A percentile compares a stretch with the other conserved stretches of the same genome.
These are phyloP conservation scores for Apiospora arundinis DNA, from an alignment of 2,329 filamentous ascomycete genomes.

Conservation along the genomic window DNA sequence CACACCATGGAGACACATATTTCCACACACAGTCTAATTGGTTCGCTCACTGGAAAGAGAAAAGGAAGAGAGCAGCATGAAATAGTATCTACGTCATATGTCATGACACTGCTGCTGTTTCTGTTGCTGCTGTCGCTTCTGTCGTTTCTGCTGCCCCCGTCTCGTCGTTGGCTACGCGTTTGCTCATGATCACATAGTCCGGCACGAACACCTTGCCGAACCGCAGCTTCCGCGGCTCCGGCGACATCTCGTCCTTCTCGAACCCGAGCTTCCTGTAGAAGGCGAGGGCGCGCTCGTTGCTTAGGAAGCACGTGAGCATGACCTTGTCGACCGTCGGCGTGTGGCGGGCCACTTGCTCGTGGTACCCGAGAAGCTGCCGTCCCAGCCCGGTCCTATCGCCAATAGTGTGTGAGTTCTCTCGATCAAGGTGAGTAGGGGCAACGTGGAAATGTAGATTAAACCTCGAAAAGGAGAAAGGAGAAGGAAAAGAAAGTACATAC, in stretches of 20 bases:
- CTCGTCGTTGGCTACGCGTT: constrained; percentile 38
- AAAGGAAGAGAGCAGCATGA: not conserved
- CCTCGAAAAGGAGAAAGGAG: not conserved
- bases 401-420: no score
- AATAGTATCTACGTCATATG: not conserved
- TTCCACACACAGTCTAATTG: not conserved
- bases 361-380: constrained; percentile 61
- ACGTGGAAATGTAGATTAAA: no score
- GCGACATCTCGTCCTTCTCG: constrained; percentile 60
- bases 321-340: constrained; percentile 65
- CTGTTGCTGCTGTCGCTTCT: not conserved
- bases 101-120: not conserved
- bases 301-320: constrained; percentile 76
- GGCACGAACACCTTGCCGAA: constrained; percentile 59
- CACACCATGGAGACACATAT: not conserved
- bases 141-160: not conserved
- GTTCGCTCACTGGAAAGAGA: not conserved
- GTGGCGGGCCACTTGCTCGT: constrained; percentile 58
- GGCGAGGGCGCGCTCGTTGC: constrained; percentile 60
- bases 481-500: constrained; percentile 41
- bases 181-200: constrained; percentile 68
- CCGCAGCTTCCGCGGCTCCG: constrained; percentile 57
- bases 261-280: constrained; percentile 71
- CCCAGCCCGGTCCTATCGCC: constrained; percentile 66
- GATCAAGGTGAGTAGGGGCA: no score